Evolutionary conservation across 2,329 filamentous ascomycete genomes (phyloP).

Genomic region (Madurella mycetomatis): DNA sequence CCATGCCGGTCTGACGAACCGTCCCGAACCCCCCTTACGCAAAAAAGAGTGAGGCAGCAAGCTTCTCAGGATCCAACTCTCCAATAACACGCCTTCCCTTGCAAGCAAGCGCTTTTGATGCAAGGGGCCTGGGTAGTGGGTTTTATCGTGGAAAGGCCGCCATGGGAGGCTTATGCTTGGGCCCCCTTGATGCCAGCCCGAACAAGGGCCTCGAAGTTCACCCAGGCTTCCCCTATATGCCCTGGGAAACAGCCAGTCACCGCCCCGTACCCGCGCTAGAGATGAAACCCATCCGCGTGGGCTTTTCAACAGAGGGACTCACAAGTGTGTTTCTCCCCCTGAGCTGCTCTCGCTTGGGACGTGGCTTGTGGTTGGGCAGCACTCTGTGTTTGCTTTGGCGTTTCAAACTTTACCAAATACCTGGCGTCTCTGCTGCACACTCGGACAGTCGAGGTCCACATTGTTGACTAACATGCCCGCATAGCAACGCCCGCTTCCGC

Average conservation of each 20-base stretch:
- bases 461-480: constrained; percentile 8
- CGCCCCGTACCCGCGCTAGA: too few relatives aligned
- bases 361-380: not conserved
- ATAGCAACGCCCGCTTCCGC: constrained; percentile 27
- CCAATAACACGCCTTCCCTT: not conserved
- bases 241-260: too few relatives aligned
- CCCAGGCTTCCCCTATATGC: too few relatives aligned
- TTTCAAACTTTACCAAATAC: not conserved
- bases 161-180: not conserved
- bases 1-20: constrained; percentile 4
- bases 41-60: constrained; percentile 13
- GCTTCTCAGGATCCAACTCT: not conserved
- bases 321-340: constrained; percentile 3
- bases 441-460: not conserved
- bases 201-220: not conserved
- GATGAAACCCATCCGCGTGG: too few relatives aligned
- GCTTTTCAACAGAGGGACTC: not conserved
- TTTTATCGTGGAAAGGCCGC: not conserved
- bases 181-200: not conserved
- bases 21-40: constrained; percentile 1
- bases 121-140: not conserved
- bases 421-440: not conserved
- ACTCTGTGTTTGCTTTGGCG: not conserved
- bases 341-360: too few relatives aligned
- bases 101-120: constrained; percentile 4